Percentiles rank a stretch among this genome's conserved stretches.
These are phyloP conservation scores for Amanita thiersii DNA, from an alignment of 768 basidiomycete genomes.

Conservation along the genomic window DNA sequence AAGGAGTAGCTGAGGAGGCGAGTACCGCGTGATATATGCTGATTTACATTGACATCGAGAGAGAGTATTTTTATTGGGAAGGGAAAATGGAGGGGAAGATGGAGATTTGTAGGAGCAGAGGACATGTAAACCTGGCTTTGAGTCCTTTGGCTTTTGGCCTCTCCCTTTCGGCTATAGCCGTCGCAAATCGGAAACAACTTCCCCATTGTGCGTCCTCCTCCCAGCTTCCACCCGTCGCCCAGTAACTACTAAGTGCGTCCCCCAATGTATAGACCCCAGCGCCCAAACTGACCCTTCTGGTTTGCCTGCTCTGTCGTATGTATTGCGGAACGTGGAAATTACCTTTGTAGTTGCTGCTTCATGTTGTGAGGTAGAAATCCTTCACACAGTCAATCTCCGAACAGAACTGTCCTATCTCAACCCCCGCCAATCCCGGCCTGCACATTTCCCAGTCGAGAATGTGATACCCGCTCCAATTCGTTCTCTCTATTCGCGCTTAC, in stretches of 20 bases:
- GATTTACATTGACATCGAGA: slow-evolving; percentile 40
- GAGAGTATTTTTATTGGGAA: slow-evolving; percentile 82
- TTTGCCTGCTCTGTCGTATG: slow-evolving; percentile 27
- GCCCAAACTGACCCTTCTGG: slow-evolving; percentile 23
- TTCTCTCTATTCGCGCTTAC: slow-evolving; percentile 27
- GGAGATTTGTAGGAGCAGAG: slow-evolving; percentile 64
- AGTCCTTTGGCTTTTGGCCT: background rate
- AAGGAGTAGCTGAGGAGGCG: slow-evolving; percentile 83
- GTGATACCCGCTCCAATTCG: slow-evolving; percentile 29
- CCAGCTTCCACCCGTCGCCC: slow-evolving; percentile 37
- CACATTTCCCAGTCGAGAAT: slow-evolving; percentile 63
- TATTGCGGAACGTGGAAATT: slow-evolving; percentile 34
- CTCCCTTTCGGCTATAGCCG: slow-evolving; percentile 13
- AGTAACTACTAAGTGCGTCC: slow-evolving; percentile 44
- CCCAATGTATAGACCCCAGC: slow-evolving; percentile 37
- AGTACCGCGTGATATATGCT: slow-evolving; percentile 57
- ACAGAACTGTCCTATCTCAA: slow-evolving; percentile 58
- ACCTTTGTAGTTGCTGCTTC: slow-evolving; percentile 26
- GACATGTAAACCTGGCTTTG: slow-evolving; percentile 26
- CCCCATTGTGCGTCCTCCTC: slow-evolving; percentile 27
- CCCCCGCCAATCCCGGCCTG: slow-evolving; percentile 46
- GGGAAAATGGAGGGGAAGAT: slow-evolving; percentile 69
- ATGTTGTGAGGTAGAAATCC: slow-evolving; percentile 35
- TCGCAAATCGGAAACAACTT: slow-evolving; percentile 12
- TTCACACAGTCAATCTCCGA: slow-evolving; percentile 49